Percentiles rank a stretch among this genome's conserved stretches.
phyloP scores from a whole-genome alignment of 768 basidiomycete genomes.

The Suillus variegatus region DNA sequence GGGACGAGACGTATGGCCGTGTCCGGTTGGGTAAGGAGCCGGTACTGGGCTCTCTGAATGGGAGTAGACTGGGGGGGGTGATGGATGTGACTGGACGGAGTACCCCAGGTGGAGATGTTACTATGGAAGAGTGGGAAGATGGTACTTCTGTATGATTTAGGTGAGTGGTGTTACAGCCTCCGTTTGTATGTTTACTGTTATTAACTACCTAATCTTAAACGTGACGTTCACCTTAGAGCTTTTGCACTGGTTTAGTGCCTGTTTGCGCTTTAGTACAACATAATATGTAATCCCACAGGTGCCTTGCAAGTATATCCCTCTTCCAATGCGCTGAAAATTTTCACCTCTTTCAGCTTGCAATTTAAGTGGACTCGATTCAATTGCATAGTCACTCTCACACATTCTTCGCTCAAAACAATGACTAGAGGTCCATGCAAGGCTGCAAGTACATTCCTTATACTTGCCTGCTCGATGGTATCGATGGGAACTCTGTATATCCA shows the following conservation, averaged over 20 bases:
- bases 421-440: not conserved
- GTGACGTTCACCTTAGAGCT: not conserved
- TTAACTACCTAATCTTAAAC: not conserved
- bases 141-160: constrained; percentile 24
- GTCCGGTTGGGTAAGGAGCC: constrained; percentile 25
- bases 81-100: constrained; percentile 27
- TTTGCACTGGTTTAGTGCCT: not conserved
- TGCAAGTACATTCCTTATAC: not conserved
- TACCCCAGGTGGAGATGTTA: constrained; percentile 16
- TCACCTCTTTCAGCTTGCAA: not conserved
- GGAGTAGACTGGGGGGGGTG: constrained; percentile 18
- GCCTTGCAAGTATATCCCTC: not conserved
- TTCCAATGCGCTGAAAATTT: not conserved
- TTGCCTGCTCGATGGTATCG: too few species aligned
- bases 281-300: not conserved
- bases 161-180: not conserved
- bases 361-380: not conserved
- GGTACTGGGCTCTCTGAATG: constrained; percentile 23
- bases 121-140: constrained; percentile 35
- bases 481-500: too few species aligned
- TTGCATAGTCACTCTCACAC: not conserved
- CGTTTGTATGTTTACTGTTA: not conserved
- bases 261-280: not conserved
- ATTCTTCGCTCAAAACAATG: not conserved
- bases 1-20: constrained; percentile 33